Base-by-base conservation (phyloP, 441 rosid species). In the Pelargonium fulgidum region DNA sequence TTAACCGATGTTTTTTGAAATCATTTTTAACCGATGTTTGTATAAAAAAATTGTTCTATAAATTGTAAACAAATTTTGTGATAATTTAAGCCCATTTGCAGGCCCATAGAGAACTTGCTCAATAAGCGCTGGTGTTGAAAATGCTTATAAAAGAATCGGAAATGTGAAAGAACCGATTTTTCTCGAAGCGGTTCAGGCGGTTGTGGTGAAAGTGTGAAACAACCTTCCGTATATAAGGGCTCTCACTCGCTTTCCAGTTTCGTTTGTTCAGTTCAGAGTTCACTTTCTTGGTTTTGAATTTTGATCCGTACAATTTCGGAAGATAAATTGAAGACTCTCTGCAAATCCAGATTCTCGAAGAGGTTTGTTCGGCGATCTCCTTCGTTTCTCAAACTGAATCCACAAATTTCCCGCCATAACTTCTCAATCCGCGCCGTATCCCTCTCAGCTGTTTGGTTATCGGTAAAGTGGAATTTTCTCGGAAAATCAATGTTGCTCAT, bases 321-420 rank as follows among this genome's bases (percentile, higher is more conserved):
- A 44, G 48, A 3, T 14, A 56, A 66, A 77, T 73, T 75, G 76
- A 75, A 62, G 84, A 72, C 45, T 77, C 80, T 33, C 48, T 70
- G 39, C 76, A 50, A 64, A 80, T 88, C 42, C 75, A 72, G 67
- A 76, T 16, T 72, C 83, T 87, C 80, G 85, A 84, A 69, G 76
- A 76, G 63, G 68, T 75, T 68, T 89, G 83, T 54, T 83, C 86
- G 0, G 76, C 88, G n/a, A 41, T 77, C 68, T 80, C 75, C 0
- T 92, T 92, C 66, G 83, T 78, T 58, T 81, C 92, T 62, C 74
- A 63, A 68, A 79, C 86, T 62, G 97, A 89, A 78, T 79, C 85
- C 75, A 75, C 67, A 48, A 88, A 92, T 74, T 85, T 64, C 92
- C 92, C 44, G 89, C 91, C 12, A 92, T 86, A 82, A 58, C 48